Base-by-base conservation (phyloP, 1,284 basidiomycete genomes). In the Pseudozyma pruni region DNA sequence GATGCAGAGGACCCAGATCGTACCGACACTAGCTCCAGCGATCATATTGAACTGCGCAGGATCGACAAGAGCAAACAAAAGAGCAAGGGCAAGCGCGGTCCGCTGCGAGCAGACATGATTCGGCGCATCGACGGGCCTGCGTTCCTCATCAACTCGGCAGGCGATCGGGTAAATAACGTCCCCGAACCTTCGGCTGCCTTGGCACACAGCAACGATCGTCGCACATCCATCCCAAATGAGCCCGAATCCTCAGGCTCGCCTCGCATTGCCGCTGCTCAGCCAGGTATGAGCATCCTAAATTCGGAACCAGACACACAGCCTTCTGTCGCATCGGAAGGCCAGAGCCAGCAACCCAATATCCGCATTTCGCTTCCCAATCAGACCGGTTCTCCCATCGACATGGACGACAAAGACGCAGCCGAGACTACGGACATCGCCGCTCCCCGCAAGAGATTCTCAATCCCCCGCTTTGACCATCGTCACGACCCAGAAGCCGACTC, bases 101-200 rank as follows among this genome's bases (percentile, higher is more conserved):
- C 74, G 6, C 53, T 81, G n/a, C 73, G 71, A 8, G 73, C 76
- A n/a, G 76, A 75, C 55, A 81, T 81, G 80, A 74, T 82, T 25
- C 68, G 73, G n/a, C 64, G 81, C 14, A 70, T 77, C 33, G 77
- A 82, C 29, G 67, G 72, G 11, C 81, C 81, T 8, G 81, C 81
- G 16, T 76, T 81, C 27, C 73, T 79, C 29, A 74, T 82, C 64
- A 81, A 81, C 42, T 77, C 78, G 19, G 72, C 67, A 14, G 76
- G 74, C 16, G 64, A 68, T 23, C 58, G 51, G 9, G 68, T 64
- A 44, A 63, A 68, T n/a, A 48, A 49, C 23, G 55, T 72, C 4
- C 70, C 70, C 2, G 64, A 72, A 20, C 37, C 33, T n/a, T 19
- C 34, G 17, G 8, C 38, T 13, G n/a, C 41, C 10, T 20, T 37